Base-by-base conservation (phyloP, 371 early-diverging fungal species). In the Coemansia sp. region DNA sequence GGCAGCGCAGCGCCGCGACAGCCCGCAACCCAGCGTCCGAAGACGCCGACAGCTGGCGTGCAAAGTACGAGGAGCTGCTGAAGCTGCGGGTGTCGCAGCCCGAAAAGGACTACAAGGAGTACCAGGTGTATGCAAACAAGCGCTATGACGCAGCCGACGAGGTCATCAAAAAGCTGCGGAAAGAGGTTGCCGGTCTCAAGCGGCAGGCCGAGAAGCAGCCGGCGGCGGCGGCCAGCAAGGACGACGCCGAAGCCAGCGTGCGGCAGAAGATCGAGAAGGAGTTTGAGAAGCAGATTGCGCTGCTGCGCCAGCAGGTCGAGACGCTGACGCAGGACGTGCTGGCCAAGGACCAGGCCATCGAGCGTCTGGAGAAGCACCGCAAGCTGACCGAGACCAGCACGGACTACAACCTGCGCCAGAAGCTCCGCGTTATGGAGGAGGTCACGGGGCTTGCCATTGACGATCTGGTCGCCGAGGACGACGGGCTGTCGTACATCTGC, bases 401-500 rank as follows among this genome's bases (percentile, higher is more conserved):
- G 3, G 75, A 75, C 67, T 72, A 67, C 60, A 74, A 74, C 24
- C 56, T 75, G 49, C 75, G 75, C 53, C 67, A 72, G 43, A 55
- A 62, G 52, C 60, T 75, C 34, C 40, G 47, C 43, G 38, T 67
- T 24, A 55, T 71, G 42, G 63, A 75, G 46, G 63, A 74, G 60
- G 60, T 75, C 37, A 59, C 74, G 3, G 70, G 72, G 3, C 60
- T 75, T 8, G 33, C 48, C 12, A 66, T 75, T 38, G 58, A 66
- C 9, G 66, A 69, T n/a, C 72, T 74, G 11, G 75, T 66, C 40
- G 53, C 67, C 14, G 75, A 74, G 54, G 75, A 75, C 44, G 54
- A 71, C 5, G 75, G 75, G n/a, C 34, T 67, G 18, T 72, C 75
- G 42, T 75, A 74, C 42, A 36, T 63, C 16, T 75, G 74, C 63